Evolutionary conservation across 1,284 basidiomycete genomes (phyloP), one percentile per base, ranked within the genome.

Genomic region (Tilletia horrida): DNA sequence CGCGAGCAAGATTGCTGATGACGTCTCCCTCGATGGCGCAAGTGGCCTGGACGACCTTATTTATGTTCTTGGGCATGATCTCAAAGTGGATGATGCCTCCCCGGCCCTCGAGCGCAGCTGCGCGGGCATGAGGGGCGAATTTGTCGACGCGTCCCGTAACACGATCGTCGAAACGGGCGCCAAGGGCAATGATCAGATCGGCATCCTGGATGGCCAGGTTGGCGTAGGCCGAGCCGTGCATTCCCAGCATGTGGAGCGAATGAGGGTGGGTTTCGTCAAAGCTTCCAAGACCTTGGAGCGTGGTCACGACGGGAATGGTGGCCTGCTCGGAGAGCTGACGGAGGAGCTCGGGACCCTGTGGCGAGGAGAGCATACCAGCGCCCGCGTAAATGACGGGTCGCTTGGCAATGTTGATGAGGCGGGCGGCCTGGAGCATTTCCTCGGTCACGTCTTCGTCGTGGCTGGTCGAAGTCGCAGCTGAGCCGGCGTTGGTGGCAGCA

Each of bases 31-130:
- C 87, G 75, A 98, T 87, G 64, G 96, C 92, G 70, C 97, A 91
- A 62, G 91, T 89, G 29, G 96, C 93, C 75, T 98, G 89, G 65
- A 98, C 88, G 70, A 98, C 93, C 85, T 98, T 98, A 88, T 98
- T 98, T 84, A 98, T 88, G 85, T 98, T 98, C 86, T 98, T 97
- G 63, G 95, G 92, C 85, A 90, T 90, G 76, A 98, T 93, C 85
- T 98, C 96, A 81, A 97, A 97, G 85, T 98, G 95, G 79, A 98
- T 94, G 85, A 98, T 97, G 66, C 95, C 96, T 31, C 96, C 95
- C 1, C 88, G 87, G 64, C 93, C 92, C 79, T 90, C 86, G 1
- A 87, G 84, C 3, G 95, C 93, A 14, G 95, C 95, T 18, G 90
- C 90, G 64, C 87, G 86, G 0, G 95, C 95, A 25, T 89, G 91